Evolutionary conservation across 495 filamentous ascomycete genomes (phyloP).

Genomic region (Podospora bellae-mahoneyi): DNA sequence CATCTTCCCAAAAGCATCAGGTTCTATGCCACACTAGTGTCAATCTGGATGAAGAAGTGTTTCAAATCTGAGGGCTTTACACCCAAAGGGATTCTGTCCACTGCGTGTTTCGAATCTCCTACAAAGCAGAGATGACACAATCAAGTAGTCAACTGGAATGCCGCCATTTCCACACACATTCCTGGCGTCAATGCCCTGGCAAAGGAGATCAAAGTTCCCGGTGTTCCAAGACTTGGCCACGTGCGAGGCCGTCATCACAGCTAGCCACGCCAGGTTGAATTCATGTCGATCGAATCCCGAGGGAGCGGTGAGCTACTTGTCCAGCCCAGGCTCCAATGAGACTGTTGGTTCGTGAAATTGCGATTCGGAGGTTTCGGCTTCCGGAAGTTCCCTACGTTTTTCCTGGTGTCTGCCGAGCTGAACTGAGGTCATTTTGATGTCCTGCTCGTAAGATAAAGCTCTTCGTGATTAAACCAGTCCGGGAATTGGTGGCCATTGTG

Average conservation of each 20-base stretch:
- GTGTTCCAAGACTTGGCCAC: slow-evolving; percentile 9
- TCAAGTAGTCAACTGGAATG: background rate
- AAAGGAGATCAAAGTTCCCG: background rate
- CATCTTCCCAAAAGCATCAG: slow-evolving; percentile 2
- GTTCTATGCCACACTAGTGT: background rate
- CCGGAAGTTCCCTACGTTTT: background rate
- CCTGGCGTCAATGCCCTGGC: background rate
- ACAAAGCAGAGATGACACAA: background rate
- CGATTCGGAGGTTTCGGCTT: background rate
- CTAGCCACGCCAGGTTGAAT: background rate
- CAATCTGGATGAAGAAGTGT: background rate
- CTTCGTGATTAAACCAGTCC: background rate
- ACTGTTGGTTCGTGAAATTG: background rate
- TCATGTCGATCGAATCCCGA: background rate
- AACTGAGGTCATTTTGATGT: background rate
- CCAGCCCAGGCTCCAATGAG: background rate
- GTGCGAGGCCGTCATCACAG: slow-evolving; percentile 2
- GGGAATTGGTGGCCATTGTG: background rate
- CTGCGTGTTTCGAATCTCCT: background rate
- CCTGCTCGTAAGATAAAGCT: background rate
- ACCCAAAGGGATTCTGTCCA: background rate
- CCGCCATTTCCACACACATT: background rate
- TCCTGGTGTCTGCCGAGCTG: background rate
- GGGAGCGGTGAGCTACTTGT: slow-evolving; percentile 7
- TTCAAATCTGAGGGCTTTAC: background rate